A percentile compares a stretch with the other conserved stretches of the same genome.
Evolutionary conservation across 192 early-diverging fungal species (phyloP).

Genomic region (Backusella parvicylindrica): DNA sequence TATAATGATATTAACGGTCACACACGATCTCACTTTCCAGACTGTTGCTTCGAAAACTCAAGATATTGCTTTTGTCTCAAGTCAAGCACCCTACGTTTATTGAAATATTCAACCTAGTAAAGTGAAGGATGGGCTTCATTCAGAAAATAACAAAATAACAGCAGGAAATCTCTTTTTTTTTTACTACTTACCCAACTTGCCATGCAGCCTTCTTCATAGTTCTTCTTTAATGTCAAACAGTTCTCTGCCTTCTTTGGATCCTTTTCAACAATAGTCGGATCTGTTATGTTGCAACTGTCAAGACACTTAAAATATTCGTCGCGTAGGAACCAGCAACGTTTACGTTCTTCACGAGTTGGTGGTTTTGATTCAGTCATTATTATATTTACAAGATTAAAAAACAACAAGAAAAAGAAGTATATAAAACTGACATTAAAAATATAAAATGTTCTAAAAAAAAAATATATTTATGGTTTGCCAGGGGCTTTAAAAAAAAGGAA

Average conservation of each 20-base stretch:
- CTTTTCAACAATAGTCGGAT: conserved; percentile 47
- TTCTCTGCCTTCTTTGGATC: conserved; percentile 32
- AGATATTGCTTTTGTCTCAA: conserved; percentile 46
- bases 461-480: not conserved
- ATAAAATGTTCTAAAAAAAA: not conserved
- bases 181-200: conserved; percentile 62
- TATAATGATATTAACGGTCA: not conserved
- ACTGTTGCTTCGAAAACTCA: conserved; percentile 35
- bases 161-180: no score
- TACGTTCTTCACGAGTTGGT: conserved; percentile 61
- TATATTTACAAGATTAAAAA: not conserved
- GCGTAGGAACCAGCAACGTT: conserved; percentile 73
- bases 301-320: conserved; percentile 82
- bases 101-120: conserved; percentile 59
- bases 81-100: conserved; percentile 51
- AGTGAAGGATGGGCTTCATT: no score
- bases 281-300: conserved; percentile 55
- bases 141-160: no score
- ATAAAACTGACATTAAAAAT: not conserved
- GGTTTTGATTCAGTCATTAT: conserved; percentile 31
- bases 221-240: conserved; percentile 49
- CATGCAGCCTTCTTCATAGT: conserved; percentile 64
- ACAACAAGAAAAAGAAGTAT: not conserved
- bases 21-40: conserved; percentile 8
- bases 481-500: not conserved